Evolutionary conservation across 2,329 filamentous ascomycete species (phyloP).

Genomic region (Talaromyces islandicus): DNA sequence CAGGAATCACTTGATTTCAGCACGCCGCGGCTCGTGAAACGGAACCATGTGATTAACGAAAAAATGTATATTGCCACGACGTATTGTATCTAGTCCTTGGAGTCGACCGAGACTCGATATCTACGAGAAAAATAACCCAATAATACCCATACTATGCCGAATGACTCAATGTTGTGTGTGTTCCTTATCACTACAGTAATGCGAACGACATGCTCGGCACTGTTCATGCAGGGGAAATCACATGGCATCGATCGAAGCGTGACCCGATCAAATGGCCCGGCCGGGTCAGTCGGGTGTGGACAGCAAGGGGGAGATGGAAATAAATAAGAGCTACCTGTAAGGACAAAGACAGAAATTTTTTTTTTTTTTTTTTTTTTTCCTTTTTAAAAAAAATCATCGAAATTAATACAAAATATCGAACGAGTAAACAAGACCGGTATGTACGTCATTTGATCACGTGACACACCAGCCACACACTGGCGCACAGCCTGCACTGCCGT

Average conservation of each 20-base stretch:
- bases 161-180: conserved; percentile 7
- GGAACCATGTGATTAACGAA: no score
- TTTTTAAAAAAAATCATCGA: neutral
- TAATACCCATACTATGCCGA: neutral
- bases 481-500: conserved; percentile 1
- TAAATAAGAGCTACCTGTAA: neutral
- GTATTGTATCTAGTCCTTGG: no score
- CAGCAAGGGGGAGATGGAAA: neutral
- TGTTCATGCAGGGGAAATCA: conserved; percentile 7
- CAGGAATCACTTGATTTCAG: no score
- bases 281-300: neutral
- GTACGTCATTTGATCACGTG: conserved; percentile 8
- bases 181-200: neutral
- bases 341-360: no score
- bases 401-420: neutral
- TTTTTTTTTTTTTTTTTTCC: no score
- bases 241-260: neutral
- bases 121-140: no score
- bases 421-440: neutral
- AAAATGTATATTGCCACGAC: no score
- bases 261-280: neutral
- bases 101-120: no score
- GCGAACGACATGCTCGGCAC: neutral
- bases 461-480: conserved; percentile 4
- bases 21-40: no score